phyloP scores from a whole-genome alignment of 2,329 filamentous ascomycete genomes.

The Sporothrix curviconia region DNA sequence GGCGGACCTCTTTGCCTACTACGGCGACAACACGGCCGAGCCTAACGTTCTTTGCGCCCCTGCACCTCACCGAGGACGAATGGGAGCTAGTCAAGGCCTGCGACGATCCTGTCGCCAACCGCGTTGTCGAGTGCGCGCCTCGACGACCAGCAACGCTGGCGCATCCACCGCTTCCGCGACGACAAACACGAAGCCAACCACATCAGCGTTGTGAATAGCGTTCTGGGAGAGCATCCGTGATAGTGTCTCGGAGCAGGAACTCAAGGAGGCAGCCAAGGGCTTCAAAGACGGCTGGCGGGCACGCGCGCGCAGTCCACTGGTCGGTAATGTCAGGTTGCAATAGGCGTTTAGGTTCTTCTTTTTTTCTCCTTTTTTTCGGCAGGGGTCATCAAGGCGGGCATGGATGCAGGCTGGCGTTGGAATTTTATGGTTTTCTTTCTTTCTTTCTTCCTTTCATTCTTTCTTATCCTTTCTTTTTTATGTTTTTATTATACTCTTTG shows the following conservation, averaged over 20 bases:
- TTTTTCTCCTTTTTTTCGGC: background rate
- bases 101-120: conserved; percentile 70
- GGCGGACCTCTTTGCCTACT: conserved; percentile 64
- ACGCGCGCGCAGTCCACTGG: conserved; percentile 39
- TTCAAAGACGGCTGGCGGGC: conserved; percentile 82
- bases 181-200: conserved; percentile 93
- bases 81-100: conserved; percentile 77
- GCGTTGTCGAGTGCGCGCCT: conserved; percentile 87
- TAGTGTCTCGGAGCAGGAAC: conserved; percentile 73
- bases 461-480: background rate
- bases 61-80: conserved; percentile 66
- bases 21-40: conserved; percentile 46
- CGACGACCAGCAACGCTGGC: conserved; percentile 70
- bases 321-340: conserved; percentile 5
- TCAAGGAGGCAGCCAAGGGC: conserved; percentile 60
- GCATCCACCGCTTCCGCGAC: conserved; percentile 82
- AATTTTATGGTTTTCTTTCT: background rate
- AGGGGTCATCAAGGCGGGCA: background rate
- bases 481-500: background rate
- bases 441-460: background rate
- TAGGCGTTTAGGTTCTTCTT: background rate
- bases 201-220: conserved; percentile 72
- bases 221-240: conserved; percentile 86
- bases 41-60: conserved; percentile 57
- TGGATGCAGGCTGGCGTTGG: background rate